Evolutionary conservation across 2,329 filamentous ascomycete species (phyloP).

Genomic region (Aureobasidium leucospermi): DNA sequence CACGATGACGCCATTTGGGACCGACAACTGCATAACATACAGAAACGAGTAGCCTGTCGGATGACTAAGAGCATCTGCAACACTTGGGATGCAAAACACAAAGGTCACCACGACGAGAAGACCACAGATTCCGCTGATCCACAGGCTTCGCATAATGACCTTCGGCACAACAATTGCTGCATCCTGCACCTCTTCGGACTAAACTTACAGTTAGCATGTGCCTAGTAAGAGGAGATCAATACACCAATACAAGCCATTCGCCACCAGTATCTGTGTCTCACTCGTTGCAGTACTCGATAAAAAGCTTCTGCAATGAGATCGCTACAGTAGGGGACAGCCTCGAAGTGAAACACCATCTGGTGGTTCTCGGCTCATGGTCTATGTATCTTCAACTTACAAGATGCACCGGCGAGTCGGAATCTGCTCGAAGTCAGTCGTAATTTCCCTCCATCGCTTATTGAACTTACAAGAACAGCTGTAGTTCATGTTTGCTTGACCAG

Average conservation of each 20-base stretch:
- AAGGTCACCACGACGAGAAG: conserved; percentile 23
- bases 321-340: too few relatives aligned
- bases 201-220: too few relatives aligned
- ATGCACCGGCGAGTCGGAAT: conserved; percentile 14
- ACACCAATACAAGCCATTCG: too few relatives aligned
- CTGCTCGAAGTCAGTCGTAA: background rate
- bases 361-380: too few relatives aligned
- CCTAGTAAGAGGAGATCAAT: too few relatives aligned
- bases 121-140: conserved; percentile 28
- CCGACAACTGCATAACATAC: conserved; percentile 24
- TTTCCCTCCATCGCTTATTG: too few relatives aligned
- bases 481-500: conserved; percentile 22
- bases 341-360: too few relatives aligned
- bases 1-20: background rate
- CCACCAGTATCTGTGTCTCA: too few relatives aligned
- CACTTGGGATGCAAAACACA: conserved; percentile 22
- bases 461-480: background rate
- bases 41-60: conserved; percentile 31
- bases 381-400: conserved; percentile 9
- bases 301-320: too few relatives aligned
- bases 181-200: conserved; percentile 23
- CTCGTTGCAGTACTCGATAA: too few relatives aligned
- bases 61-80: conserved; percentile 23
- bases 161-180: conserved; percentile 23
- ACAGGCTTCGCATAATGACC: conserved; percentile 20